Percentiles rank a stretch among this genome's conserved stretches.
phyloP scores from a whole-genome alignment of 495 filamentous ascomycete genomes.

The Staphylotrichum tortipilum region DNA sequence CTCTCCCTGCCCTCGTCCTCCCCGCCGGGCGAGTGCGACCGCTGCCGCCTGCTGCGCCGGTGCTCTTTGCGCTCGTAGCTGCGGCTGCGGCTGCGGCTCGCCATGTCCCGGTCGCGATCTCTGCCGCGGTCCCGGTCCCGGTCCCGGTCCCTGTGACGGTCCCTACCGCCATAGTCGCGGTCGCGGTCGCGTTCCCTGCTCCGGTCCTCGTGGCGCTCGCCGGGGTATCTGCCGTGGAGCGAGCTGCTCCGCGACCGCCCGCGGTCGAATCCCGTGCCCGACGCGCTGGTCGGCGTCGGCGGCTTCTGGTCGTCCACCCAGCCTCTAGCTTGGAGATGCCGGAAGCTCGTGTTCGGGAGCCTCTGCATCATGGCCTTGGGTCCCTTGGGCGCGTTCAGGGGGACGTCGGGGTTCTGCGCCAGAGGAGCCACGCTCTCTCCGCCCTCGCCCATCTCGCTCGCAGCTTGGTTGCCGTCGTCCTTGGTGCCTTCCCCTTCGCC shows the following conservation, averaged over 20 bases:
- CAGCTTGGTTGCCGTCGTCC: constrained; percentile 1
- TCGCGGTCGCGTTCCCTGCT: constrained; percentile 13
- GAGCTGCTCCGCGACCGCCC: constrained; percentile 36
- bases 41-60: constrained; percentile 46
- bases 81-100: constrained; percentile 28
- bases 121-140: constrained; percentile 14
- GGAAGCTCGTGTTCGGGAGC: constrained; percentile 63
- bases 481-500: constrained; percentile 14
- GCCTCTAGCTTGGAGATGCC: constrained; percentile 42
- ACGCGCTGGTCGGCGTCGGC: constrained; percentile 27
- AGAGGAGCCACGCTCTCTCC: neutral
- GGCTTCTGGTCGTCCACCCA: constrained; percentile 33
- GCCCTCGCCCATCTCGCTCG: neutral
- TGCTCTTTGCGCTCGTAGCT: constrained; percentile 45
- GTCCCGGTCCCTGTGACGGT: constrained; percentile 23
- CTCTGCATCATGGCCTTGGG: constrained; percentile 91
- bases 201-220: constrained; percentile 13
- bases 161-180: constrained; percentile 10
- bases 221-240: constrained; percentile 20
- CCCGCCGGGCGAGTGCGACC: constrained; percentile 39
- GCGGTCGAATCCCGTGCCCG: constrained; percentile 24
- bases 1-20: constrained; percentile 37
- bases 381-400: constrained; percentile 70
- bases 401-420: constrained; percentile 35
- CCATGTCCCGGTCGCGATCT: constrained; percentile 11